These are phyloP conservation scores for Cunninghamia lanceolata DNA, from an alignment of 75 land plant genomes.

Conservation along the genomic window DNA sequence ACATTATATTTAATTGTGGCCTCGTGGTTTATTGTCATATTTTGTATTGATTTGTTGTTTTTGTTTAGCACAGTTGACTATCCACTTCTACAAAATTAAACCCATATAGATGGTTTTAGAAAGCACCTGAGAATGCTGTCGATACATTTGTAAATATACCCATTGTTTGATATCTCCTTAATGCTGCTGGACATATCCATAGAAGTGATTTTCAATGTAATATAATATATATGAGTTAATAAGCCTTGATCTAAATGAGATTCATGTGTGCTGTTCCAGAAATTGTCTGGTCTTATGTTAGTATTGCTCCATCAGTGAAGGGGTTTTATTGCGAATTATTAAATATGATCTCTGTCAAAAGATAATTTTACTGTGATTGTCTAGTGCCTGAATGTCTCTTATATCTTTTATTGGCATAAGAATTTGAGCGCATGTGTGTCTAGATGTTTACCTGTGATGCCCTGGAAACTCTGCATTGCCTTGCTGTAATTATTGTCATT, in stretches of 20 bases:
- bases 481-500: not conserved
- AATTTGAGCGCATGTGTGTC: not conserved
- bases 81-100: not conserved
- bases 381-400: not conserved
- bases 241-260: not conserved
- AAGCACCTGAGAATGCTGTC: not conserved
- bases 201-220: not conserved
- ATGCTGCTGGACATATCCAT: not conserved
- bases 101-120: constrained; percentile 1
- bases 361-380: not conserved
- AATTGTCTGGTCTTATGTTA: not conserved
- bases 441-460: not conserved
- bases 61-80: not conserved
- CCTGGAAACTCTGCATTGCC: not conserved
- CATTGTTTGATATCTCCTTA: not conserved
- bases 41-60: not conserved
- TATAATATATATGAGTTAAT: too few relatives aligned
- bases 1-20: not conserved
- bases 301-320: not conserved
- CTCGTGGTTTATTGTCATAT: not conserved
- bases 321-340: not conserved
- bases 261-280: not conserved
- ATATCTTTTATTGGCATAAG: not conserved
- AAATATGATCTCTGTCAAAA: not conserved
- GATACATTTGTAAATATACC: not conserved